Percentiles rank a stretch among this genome's conserved stretches.
These are phyloP conservation scores for Fusarium pseudonygamai DNA, from an alignment of 2,329 filamentous ascomycete species.

Conservation along the genomic window DNA sequence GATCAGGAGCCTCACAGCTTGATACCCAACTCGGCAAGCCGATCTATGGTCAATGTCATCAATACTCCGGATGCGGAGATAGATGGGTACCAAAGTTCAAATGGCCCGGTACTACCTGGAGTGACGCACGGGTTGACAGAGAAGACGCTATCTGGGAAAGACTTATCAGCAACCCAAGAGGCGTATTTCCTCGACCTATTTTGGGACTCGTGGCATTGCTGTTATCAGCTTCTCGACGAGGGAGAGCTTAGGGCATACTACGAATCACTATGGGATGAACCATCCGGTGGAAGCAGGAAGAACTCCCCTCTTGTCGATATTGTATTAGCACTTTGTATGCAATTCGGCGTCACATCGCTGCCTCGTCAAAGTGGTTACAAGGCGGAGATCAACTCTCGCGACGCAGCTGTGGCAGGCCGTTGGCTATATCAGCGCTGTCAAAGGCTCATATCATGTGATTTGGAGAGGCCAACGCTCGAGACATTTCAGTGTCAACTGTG, in stretches of 20 bases:
- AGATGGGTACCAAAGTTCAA: fast-evolving
- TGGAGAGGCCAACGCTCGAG: background rate
- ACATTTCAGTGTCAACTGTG: background rate
- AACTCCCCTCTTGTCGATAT: background rate
- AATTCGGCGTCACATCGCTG: background rate
- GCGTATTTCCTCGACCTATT: background rate
- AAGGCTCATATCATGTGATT: background rate
- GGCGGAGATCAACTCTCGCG: background rate
- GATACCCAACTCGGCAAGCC: background rate
- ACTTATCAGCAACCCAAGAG: background rate
- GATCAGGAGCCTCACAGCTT: background rate
- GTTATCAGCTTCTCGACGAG: background rate
- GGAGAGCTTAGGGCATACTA: background rate
- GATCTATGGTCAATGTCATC: background rate
- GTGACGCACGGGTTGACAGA: fast-evolving
- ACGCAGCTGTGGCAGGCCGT: background rate
- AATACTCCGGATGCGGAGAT: background rate
- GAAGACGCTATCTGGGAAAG: background rate
- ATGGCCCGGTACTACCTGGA: fast-evolving
- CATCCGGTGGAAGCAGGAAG: background rate
- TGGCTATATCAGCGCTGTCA: background rate
- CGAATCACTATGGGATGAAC: background rate
- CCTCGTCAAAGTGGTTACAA: background rate
- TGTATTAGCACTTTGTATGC: background rate
- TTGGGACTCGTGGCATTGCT: background rate